Percentiles rank a stretch among this genome's conserved stretches.
phyloP scores from a whole-genome alignment of 257 asterid species.

The Nicotiana attenuata region DNA sequence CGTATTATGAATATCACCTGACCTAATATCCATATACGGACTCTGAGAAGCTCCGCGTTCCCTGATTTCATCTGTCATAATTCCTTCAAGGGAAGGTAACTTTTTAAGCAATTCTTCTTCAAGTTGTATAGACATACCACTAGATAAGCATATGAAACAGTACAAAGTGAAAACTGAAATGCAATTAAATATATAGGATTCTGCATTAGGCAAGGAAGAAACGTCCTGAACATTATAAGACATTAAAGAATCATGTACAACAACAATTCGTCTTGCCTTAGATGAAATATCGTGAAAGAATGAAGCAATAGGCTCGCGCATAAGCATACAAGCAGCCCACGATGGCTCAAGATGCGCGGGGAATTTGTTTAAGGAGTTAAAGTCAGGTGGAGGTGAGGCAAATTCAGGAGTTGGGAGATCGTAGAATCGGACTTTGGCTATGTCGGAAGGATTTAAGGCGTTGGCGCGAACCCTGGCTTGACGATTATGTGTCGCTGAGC shows the following conservation, averaged over 20 bases:
- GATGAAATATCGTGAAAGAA: constrained; percentile 13
- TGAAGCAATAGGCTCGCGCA: constrained; percentile 24
- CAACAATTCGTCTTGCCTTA: constrained; percentile 17
- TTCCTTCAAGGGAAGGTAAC: constrained; percentile 32
- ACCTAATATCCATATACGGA: constrained; percentile 21
- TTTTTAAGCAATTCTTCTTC: constrained; percentile 23
- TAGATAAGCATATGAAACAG: constrained; percentile 34
- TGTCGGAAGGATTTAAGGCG: neutral
- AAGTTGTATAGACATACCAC: constrained; percentile 30
- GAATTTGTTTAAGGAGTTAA: neutral
- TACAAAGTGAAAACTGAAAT: constrained; percentile 32
- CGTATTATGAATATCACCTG: constrained; percentile 64
- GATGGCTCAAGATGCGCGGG: neutral
- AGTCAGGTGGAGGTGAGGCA: neutral
- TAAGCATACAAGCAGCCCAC: neutral
- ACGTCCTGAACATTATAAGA: no score
- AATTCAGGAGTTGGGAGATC: neutral
- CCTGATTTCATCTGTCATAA: constrained; percentile 30
- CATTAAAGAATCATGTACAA: constrained; percentile 40
- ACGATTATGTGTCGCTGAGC: neutral
- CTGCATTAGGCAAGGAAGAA: constrained; percentile 32
- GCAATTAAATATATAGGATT: constrained; percentile 41
- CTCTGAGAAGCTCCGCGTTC: constrained; percentile 16
- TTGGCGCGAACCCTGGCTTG: neutral
- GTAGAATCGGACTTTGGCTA: neutral